A percentile compares a stretch with the other conserved stretches of the same genome.
phyloP scores from a whole-genome alignment of 805 yeast genomes.

The Starmerella stigmatis region DNA sequence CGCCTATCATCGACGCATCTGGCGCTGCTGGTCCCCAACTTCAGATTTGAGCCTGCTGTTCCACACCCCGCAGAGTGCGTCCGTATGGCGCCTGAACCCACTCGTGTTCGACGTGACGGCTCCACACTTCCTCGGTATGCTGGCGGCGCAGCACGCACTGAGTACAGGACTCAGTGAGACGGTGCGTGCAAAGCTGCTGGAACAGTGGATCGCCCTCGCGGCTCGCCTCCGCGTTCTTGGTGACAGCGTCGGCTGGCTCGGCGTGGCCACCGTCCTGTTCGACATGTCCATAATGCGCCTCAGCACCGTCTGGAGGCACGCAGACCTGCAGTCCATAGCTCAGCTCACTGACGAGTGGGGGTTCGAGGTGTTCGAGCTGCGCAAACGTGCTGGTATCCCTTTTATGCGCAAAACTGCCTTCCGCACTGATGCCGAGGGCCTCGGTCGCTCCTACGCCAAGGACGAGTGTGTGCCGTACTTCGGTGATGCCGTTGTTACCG shows the following conservation, averaged over 20 bases:
- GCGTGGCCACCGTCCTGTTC: conserved; percentile 72
- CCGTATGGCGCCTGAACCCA: conserved; percentile 41
- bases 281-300: conserved; percentile 73
- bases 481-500: conserved; percentile 64
- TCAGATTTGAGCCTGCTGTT: conserved; percentile 66
- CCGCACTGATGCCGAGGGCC: conserved; percentile 69
- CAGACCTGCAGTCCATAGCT: conserved; percentile 48
- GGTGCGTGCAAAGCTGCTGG: conserved; percentile 50
- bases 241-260: conserved; percentile 91
- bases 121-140: conserved; percentile 67
- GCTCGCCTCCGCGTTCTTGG: conserved; percentile 66
- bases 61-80: conserved; percentile 33
- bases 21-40: conserved; percentile 65
- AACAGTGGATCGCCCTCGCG: conserved; percentile 81
- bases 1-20: conserved; percentile 55
- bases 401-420: conserved; percentile 52
- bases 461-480: conserved; percentile 77
- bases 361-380: conserved; percentile 81
- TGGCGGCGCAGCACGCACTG: conserved; percentile 61
- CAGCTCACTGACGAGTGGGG: conserved; percentile 76
- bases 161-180: conserved; percentile 31
- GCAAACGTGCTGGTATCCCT: conserved; percentile 53
- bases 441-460: conserved; percentile 67
- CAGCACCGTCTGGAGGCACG: conserved; percentile 61
- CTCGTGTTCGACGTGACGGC: conserved; percentile 61